Conservation (phyloP, 2,329 filamentous ascomycete species). For the Pseudogymnoascus sp. region DNA sequence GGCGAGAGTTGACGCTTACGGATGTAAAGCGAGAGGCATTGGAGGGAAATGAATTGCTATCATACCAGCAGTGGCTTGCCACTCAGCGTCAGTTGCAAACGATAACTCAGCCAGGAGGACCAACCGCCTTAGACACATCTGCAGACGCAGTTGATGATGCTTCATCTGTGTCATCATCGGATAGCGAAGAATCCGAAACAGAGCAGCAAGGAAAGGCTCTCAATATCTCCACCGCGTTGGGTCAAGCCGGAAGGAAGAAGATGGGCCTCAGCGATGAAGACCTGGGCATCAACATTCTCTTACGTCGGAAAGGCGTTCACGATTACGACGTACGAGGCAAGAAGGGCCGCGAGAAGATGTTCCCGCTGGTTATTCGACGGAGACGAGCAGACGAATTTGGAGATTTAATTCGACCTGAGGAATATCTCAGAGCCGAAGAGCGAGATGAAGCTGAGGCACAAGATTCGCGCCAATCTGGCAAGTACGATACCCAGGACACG, state of each 20-base stretch:
- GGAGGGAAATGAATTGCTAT: conserved; percentile 65
- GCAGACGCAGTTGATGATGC: conserved; percentile 74
- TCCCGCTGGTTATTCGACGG: conserved; percentile 74
- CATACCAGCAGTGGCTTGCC: conserved; percentile 90
- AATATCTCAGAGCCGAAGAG: conserved; percentile 89
- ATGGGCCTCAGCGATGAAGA: conserved; percentile 82
- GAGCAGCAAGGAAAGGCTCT: conserved; percentile 88
- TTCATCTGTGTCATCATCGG: conserved; percentile 76
- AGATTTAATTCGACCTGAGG: conserved; percentile 86
- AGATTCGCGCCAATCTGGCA: conserved; percentile 46
- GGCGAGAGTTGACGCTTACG: conserved; percentile 52
- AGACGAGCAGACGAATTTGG: conserved; percentile 86
- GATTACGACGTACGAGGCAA: conserved; percentile 90
- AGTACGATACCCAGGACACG: conserved; percentile 47
- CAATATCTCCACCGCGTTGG: conserved; percentile 79
- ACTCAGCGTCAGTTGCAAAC: conserved; percentile 82
- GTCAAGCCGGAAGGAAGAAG: conserved; percentile 78
- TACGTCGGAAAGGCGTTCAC: conserved; percentile 83
- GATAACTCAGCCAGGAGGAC: conserved; percentile 64
- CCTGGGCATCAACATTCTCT: conserved; percentile 80
- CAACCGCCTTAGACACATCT: conserved; percentile 59
- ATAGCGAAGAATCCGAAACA: conserved; percentile 80
- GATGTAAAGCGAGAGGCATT: conserved; percentile 59
- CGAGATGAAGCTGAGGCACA: conserved; percentile 67
- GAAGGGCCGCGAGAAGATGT: conserved; percentile 86